Conservation (phyloP, 2,329 filamentous ascomycete species). For the Ceratocystis huliohia region DNA sequence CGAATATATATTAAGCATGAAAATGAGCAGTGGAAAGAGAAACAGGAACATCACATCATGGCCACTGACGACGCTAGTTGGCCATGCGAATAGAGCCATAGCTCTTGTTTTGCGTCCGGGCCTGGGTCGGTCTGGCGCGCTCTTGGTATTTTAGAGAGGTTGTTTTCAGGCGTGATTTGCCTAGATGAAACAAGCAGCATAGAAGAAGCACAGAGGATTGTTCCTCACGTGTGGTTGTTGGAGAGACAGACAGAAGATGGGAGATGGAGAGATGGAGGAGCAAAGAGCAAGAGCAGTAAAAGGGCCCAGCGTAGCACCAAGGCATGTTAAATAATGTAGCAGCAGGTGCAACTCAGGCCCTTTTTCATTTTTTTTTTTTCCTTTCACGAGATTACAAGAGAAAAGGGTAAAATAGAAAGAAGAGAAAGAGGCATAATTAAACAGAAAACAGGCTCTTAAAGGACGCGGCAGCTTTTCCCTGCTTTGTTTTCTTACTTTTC, state of each 20-base stretch:
- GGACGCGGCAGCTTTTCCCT: too few species aligned
- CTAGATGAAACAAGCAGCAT: not conserved
- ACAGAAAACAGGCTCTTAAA: not conserved
- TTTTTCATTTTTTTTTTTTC: too few species aligned
- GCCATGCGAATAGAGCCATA: too few species aligned
- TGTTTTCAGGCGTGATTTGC: constrained; percentile 1
- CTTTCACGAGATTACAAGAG: not conserved
- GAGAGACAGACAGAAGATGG: not conserved
- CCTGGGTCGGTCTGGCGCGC: not conserved
- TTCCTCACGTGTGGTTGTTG: too few species aligned
- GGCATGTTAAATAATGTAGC: too few species aligned
- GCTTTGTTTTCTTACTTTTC: not conserved
- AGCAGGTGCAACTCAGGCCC: too few species aligned
- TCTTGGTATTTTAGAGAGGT: not conserved
- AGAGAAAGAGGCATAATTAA: not conserved
- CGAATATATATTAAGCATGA: too few species aligned
- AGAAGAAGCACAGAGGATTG: too few species aligned
- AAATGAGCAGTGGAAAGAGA: too few species aligned
- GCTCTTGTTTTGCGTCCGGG: too few species aligned
- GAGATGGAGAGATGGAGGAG: not conserved
- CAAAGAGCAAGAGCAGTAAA: not conserved
- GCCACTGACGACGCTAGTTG: too few species aligned
- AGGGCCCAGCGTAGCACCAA: not conserved
- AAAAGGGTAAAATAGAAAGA: not conserved
- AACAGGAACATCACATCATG: too few species aligned